Conservation (phyloP, 2,329 filamentous ascomycete genomes). For the Colletotrichum sp. region DNA sequence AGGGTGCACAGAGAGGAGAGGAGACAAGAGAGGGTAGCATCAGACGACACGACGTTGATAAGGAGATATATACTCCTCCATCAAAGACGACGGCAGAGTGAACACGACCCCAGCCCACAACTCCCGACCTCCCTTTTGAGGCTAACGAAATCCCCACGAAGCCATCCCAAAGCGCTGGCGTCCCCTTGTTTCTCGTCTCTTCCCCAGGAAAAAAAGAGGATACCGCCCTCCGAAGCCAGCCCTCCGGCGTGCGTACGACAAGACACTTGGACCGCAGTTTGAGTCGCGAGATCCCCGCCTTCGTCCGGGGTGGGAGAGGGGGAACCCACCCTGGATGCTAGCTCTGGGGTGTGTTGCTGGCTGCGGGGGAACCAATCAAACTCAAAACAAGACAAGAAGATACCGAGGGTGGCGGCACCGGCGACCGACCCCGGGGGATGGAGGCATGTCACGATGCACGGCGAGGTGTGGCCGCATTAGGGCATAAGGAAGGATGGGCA, state of each 20-base stretch:
- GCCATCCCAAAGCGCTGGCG: background rate
- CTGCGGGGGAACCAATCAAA: constrained; percentile 19
- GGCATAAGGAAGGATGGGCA: background rate
- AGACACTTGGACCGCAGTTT: background rate
- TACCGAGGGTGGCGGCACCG: constrained; percentile 18
- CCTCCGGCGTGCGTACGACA: background rate
- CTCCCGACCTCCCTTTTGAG: background rate
- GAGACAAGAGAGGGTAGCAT: background rate
- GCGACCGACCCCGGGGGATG: background rate
- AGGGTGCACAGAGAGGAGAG: background rate
- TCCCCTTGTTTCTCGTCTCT: background rate
- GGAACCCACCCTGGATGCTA: constrained; percentile 5
- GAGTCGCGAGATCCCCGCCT: background rate
- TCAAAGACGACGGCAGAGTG: background rate
- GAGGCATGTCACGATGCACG: background rate
- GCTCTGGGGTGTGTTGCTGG: background rate
- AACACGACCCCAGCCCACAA: background rate
- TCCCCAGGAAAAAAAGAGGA: constrained; percentile 13
- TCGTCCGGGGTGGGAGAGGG: background rate
- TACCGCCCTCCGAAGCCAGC: background rate
- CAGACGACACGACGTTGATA: constrained; percentile 2
- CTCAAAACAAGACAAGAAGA: constrained; percentile 4
- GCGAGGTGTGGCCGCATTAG: constrained; percentile 1
- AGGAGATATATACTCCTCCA: background rate
- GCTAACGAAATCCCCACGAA: background rate